Evolutionary conservation across 2,329 filamentous ascomycete genomes (phyloP).

Genomic region (Apiospora phragmitis): DNA sequence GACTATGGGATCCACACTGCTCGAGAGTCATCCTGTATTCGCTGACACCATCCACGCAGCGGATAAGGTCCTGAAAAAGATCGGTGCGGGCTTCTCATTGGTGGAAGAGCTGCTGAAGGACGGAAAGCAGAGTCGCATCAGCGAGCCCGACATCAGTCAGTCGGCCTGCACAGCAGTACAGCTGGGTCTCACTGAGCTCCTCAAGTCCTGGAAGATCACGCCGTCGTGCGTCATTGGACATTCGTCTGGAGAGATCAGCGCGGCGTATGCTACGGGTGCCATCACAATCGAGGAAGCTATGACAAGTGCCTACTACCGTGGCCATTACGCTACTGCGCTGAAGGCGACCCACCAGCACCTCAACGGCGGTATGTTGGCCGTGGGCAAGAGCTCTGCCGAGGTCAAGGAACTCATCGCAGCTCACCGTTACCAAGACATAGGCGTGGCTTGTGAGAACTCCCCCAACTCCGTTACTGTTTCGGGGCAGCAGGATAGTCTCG

Average conservation of each 20-base stretch:
- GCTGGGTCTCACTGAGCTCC: constrained; percentile 39
- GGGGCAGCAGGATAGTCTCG: constrained; percentile 26
- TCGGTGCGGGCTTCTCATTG: constrained; percentile 19
- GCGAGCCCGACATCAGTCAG: constrained; percentile 34
- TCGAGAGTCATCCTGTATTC: constrained; percentile 22
- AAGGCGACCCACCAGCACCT: not conserved
- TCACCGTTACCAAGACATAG: constrained; percentile 10
- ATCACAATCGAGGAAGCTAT: constrained; percentile 19
- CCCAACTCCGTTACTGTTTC: constrained; percentile 33
- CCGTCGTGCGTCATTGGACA: constrained; percentile 36
- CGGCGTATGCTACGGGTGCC: constrained; percentile 29
- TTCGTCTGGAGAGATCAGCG: constrained; percentile 40
- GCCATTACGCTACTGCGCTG: constrained; percentile 14
- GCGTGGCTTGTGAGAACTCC: constrained; percentile 33
- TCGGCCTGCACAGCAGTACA: constrained; percentile 45
- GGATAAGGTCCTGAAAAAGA: constrained; percentile 12
- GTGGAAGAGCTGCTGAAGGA: constrained; percentile 17
- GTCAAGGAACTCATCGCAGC: not conserved
- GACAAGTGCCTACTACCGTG: constrained; percentile 18
- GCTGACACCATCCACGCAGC: constrained; percentile 16
- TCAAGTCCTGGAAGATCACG: constrained; percentile 29
- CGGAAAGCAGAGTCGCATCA: constrained; percentile 19
- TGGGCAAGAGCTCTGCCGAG: constrained; percentile 22
- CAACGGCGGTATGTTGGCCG: constrained; percentile 32
- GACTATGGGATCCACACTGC: constrained; percentile 34